Percentiles rank a stretch among this genome's conserved stretches.
These are phyloP conservation scores for Lagenaria siceraria DNA, from an alignment of 306 rosid species.

Conservation along the genomic window DNA sequence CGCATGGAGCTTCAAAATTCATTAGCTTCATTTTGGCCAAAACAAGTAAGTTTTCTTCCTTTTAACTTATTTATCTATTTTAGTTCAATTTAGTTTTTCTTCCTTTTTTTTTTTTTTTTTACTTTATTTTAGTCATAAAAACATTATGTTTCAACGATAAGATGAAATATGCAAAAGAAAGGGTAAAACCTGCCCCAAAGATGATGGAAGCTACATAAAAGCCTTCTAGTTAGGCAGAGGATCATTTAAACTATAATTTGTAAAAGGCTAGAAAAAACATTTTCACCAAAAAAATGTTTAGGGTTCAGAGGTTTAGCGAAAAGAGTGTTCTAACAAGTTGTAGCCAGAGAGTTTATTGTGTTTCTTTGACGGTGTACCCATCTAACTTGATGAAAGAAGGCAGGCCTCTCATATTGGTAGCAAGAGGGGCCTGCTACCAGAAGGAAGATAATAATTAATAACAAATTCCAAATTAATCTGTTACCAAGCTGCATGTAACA, in stretches of 20 bases:
- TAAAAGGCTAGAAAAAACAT: neutral
- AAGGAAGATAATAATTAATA: neutral
- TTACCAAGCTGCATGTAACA: neutral
- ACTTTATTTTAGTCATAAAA: neutral
- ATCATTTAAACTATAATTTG: neutral
- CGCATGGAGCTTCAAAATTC: conserved; percentile 89
- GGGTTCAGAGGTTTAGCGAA: neutral
- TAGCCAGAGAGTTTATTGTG: neutral
- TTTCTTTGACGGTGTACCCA: neutral
- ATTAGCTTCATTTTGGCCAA: conserved; percentile 83
- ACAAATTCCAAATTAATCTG: neutral
- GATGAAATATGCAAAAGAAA: neutral
- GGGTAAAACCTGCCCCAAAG: neutral
- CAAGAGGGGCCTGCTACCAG: neutral
- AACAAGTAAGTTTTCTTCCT: conserved; percentile 42
- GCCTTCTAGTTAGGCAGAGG: neutral
- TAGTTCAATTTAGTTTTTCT: too few relatives aligned
- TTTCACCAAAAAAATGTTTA: neutral
- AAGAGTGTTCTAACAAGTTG: neutral
- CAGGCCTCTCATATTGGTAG: neutral
- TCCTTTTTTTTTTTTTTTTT: neutral
- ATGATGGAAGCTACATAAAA: neutral
- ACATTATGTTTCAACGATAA: neutral
- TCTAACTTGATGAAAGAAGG: neutral
- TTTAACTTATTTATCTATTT: neutral